phyloP scores from a whole-genome alignment of 2,329 filamentous ascomycete genomes.

The Chaetothyriales sp. region DNA sequence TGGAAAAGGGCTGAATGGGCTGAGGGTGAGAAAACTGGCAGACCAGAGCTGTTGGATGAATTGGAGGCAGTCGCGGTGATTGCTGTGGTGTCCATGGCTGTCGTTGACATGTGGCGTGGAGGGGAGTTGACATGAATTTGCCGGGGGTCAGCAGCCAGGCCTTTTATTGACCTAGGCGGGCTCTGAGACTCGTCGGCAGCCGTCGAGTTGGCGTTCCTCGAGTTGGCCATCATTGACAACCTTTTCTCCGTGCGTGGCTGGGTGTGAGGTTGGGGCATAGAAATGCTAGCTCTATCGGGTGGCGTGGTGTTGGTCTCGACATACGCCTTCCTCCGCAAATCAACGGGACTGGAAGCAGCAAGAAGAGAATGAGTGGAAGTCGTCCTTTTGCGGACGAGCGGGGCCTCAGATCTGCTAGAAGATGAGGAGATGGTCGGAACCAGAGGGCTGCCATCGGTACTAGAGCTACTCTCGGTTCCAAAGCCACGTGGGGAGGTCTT shows the following conservation, averaged over 20 bases:
- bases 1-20: conserved; percentile 8
- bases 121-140: conserved; percentile 17
- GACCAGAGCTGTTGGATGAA: conserved; percentile 8
- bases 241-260: conserved; percentile 18
- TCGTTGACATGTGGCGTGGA: conserved; percentile 11
- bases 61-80: conserved; percentile 15
- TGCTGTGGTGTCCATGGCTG: conserved; percentile 14
- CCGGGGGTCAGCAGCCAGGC: conserved; percentile 22
- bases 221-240: conserved; percentile 5
- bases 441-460: neutral
- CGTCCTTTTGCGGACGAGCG: conserved; percentile 2
- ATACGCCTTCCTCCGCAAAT: conserved; percentile 43
- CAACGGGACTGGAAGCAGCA: conserved; percentile 26
- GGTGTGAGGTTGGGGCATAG: conserved; percentile 45
- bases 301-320: conserved; percentile 45
- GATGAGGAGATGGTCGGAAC: neutral
- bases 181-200: conserved; percentile 9
- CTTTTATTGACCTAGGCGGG: conserved; percentile 21
- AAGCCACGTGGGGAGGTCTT: conserved; percentile 2
- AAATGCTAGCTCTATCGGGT: conserved; percentile 48
- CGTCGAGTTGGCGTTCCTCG: conserved; percentile 4
- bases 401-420: neutral
- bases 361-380: conserved; percentile 31
- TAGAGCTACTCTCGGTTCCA: neutral
- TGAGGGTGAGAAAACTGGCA: conserved; percentile 16